These are phyloP conservation scores for Botrytis squamosa DNA, from an alignment of 2,329 filamentous ascomycete genomes.

Conservation along the genomic window DNA sequence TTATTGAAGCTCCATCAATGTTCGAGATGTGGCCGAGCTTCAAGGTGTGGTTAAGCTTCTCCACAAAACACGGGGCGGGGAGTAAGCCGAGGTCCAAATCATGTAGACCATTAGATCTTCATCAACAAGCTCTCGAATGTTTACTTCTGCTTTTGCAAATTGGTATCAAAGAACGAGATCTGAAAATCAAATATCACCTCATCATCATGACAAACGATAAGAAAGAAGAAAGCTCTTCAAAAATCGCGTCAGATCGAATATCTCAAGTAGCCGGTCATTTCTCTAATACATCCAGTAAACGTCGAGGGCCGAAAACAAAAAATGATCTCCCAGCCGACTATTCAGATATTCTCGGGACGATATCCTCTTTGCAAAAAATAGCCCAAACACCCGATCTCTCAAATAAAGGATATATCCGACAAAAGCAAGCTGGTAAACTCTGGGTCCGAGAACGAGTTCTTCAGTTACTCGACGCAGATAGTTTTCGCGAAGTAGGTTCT, in stretches of 20 bases:
- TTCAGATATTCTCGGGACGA: conserved; percentile 58
- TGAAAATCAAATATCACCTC: background rate
- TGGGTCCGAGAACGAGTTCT: conserved; percentile 63
- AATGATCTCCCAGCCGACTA: conserved; percentile 57
- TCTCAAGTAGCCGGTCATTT: conserved; percentile 38
- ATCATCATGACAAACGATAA: conserved; percentile 24
- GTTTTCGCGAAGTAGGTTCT: conserved; percentile 59
- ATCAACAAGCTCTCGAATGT: background rate
- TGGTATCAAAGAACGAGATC: background rate
- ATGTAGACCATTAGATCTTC: background rate
- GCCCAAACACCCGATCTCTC: conserved; percentile 54
- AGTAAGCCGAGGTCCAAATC: conserved; percentile 16
- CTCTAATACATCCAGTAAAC: conserved; percentile 34
- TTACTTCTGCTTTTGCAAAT: background rate
- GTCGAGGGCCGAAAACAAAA: conserved; percentile 35
- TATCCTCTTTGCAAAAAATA: conserved; percentile 51
- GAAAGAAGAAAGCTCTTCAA: conserved; percentile 18
- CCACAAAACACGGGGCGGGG: background rate
- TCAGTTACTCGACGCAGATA: conserved; percentile 54
- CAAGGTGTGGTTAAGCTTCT: background rate
- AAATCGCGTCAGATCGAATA: conserved; percentile 35
- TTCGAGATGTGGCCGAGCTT: background rate
- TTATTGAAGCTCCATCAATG: background rate
- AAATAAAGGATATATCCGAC: conserved; percentile 58
- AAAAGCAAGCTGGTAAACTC: conserved; percentile 62